Evolutionary conservation across 495 filamentous ascomycete genomes (phyloP), one percentile per base, ranked within the genome.

Genomic region (Penicillium steckii): DNA sequence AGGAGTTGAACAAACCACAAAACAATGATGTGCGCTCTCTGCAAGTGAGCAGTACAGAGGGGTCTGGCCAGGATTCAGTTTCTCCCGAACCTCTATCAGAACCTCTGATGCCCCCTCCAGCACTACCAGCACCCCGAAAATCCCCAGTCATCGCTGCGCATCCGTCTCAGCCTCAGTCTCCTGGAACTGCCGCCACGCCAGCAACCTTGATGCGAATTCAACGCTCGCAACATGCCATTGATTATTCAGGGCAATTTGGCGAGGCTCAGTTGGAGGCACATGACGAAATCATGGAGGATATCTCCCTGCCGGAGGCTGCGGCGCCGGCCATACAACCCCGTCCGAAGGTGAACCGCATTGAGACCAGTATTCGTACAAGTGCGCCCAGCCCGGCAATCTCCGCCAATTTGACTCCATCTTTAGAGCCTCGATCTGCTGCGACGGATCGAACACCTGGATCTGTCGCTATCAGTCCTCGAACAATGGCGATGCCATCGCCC

Each of bases 151-250:
- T 85, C 6, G 66, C 67, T 46, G 71, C 72, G 1, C 72, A 77
- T 22, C 42, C 64, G 22, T 29, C 64, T 17, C 62, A 68, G 40
- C 32, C 64, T 17, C 62, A 68, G 40, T 56, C 64, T 0, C 65
- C 61, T 21, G 62, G 67, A 26, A 69, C 65, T 32, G 78, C 90
- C 13, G 89, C 87, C 17, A 94, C 90, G 2, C 90, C 90, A 0
- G 89, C 90, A 13, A 91, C 89, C n/a, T 67, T 95, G 52, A 93
- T 95, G 85, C 87, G 83, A 44, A 78, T 85, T 21, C 78, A 81
- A 40, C 70, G 72, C 44, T 67, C 67, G 18, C 71, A 69, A 26
- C 72, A 69, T 47, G 41, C 50, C 3, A 64, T 57, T 27, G 61
- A 54, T 24, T 46, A 54, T 4, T 48, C 61, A 0, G 56, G 54